A percentile compares a stretch with the other conserved stretches of the same genome.
phyloP scores from a whole-genome alignment of 345 rosid species.

The Anacardium occidentale region DNA sequence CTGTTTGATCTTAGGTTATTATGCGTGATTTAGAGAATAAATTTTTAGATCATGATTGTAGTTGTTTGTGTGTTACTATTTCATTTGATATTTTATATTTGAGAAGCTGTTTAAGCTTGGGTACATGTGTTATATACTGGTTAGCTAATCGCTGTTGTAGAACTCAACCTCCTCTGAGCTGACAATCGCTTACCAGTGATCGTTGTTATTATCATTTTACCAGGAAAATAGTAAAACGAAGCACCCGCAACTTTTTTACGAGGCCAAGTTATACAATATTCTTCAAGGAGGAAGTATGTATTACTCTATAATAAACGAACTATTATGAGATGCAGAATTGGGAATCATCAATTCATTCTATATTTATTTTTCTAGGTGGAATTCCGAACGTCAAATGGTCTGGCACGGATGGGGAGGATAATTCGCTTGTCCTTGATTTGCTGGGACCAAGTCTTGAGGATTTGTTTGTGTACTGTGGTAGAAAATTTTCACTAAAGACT shows the following conservation, averaged over 20 bases:
- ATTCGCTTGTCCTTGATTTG: slow-evolving; percentile 76
- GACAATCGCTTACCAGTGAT: neutral
- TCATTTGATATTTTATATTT: neutral
- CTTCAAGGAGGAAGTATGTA: slow-evolving; percentile 88
- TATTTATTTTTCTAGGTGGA: slow-evolving; percentile 50
- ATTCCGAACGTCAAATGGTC: slow-evolving; percentile 82
- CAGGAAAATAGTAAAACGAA: slow-evolving; percentile 84
- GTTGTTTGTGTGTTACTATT: neutral
- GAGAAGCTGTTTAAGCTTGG: neutral
- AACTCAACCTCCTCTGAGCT: neutral
- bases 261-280: slow-evolving; percentile 75
- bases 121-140: neutral
- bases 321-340: neutral
- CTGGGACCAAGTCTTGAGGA: slow-evolving; percentile 96
- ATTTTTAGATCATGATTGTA: slow-evolving; percentile 10
- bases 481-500: slow-evolving; percentile 84
- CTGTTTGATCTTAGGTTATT: neutral
- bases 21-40: neutral
- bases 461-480: slow-evolving; percentile 81
- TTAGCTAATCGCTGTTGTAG: neutral
- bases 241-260: slow-evolving; percentile 85
- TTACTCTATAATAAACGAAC: neutral
- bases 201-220: slow-evolving; percentile 3
- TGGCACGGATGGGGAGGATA: slow-evolving; percentile 78
- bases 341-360: neutral